A percentile compares a stretch with the other conserved stretches of the same genome.
Conservation (phyloP, 1,284 basidiomycete genomes). For the Neonothopanus nambi region DNA sequence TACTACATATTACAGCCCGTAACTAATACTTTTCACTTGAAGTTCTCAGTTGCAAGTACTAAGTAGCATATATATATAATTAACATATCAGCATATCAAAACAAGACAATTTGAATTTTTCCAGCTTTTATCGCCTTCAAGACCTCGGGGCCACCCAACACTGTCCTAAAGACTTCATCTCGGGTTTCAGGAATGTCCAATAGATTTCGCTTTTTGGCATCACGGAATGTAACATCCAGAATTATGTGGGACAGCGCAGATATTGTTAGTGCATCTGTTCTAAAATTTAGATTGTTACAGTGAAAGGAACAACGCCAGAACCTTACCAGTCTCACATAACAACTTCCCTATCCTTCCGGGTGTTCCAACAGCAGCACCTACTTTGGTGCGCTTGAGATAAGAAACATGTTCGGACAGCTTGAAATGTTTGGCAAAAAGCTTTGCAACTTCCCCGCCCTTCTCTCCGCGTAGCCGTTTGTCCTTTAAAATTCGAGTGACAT, state of each 20-base stretch:
- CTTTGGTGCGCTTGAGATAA: slow-evolving; percentile 73
- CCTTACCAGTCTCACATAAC: slow-evolving; percentile 70
- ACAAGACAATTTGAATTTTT: slow-evolving; percentile 75
- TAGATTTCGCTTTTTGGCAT: slow-evolving; percentile 72
- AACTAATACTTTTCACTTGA: no score
- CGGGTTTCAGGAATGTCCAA: slow-evolving; percentile 82
- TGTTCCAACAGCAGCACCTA: slow-evolving; percentile 80
- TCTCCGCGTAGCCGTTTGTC: slow-evolving; percentile 68
- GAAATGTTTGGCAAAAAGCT: slow-evolving; percentile 85
- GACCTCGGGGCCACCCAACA: slow-evolving; percentile 64
- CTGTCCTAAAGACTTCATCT: slow-evolving; percentile 75
- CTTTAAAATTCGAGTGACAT: slow-evolving; percentile 71
- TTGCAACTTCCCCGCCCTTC: slow-evolving; percentile 81
- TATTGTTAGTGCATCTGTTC: slow-evolving; percentile 63
- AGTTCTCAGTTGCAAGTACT: no score
- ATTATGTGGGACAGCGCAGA: slow-evolving; percentile 81
- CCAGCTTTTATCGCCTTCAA: slow-evolving; percentile 65
- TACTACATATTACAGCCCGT: no score
- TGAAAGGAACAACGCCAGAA: background rate
- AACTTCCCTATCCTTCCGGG: slow-evolving; percentile 81
- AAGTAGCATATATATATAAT: no score
- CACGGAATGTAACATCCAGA: slow-evolving; percentile 68
- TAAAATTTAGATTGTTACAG: slow-evolving; percentile 2
- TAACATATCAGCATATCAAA: no score
- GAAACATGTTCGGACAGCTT: slow-evolving; percentile 79